Evolutionary conservation across 305 asterid species (phyloP).

Genomic region (Salvia sclarea): DNA sequence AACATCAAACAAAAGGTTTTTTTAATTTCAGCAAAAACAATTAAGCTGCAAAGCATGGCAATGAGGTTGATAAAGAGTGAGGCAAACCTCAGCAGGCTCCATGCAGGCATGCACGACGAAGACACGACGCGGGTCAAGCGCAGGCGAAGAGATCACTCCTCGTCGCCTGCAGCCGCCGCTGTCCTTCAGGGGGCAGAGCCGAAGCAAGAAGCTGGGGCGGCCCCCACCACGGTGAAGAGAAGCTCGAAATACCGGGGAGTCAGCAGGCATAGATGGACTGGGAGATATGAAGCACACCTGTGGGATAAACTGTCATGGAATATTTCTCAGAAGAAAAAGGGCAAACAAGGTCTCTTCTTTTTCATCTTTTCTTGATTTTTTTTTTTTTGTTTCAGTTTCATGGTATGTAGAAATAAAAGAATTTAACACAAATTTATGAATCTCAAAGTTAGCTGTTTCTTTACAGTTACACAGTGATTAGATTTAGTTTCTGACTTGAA

Average conservation of each 20-base stretch:
- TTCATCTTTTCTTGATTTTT: not conserved
- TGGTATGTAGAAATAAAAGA: too few relatives aligned
- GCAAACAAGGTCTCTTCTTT: constrained; percentile 61
- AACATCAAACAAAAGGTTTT: not conserved
- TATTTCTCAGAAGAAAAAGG: constrained; percentile 75
- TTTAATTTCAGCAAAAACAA: not conserved
- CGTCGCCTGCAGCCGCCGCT: constrained; percentile 18
- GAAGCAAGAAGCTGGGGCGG: constrained; percentile 36
- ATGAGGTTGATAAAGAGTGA: constrained; percentile 51
- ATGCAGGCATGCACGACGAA: constrained; percentile 28
- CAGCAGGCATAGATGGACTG: constrained; percentile 79
- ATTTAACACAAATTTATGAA: too few relatives aligned
- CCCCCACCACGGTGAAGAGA: constrained; percentile 65
- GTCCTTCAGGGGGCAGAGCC: not conserved
- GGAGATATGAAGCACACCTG: constrained; percentile 80
- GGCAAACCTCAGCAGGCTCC: constrained; percentile 28
- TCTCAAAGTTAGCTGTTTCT: not conserved
- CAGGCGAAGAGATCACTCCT: constrained; percentile 44
- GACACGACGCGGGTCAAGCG: constrained; percentile 44
- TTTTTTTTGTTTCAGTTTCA: too few relatives aligned
- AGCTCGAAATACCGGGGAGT: constrained; percentile 83
- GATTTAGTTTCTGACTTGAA: constrained; percentile 19
- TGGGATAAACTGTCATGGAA: constrained; percentile 90
- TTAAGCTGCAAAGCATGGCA: constrained; percentile 24
- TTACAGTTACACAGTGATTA: not conserved